A percentile compares a stretch with the other conserved stretches of the same genome.
Evolutionary conservation across 2,329 filamentous ascomycete species (phyloP).

Genomic region (Colletotrichum salicis): DNA sequence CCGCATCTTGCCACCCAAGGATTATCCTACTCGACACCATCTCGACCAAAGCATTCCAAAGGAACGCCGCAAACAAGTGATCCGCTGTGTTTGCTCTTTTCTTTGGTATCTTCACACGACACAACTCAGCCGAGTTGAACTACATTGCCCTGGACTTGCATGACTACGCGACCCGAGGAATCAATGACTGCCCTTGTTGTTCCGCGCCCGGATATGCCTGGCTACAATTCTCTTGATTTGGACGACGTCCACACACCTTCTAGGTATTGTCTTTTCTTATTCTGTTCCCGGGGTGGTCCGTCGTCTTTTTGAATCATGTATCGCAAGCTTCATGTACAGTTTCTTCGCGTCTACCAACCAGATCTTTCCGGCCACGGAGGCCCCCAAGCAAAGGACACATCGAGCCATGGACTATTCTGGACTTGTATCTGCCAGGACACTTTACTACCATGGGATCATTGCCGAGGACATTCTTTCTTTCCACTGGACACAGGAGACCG

Average conservation of each 20-base stretch:
- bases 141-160: slow-evolving; percentile 34
- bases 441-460: slow-evolving; percentile 21
- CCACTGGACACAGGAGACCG: slow-evolving; percentile 27
- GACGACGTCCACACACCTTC: slow-evolving; percentile 69
- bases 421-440: slow-evolving; percentile 7
- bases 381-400: slow-evolving; percentile 23
- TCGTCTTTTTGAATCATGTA: slow-evolving; percentile 48
- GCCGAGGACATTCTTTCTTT: background rate
- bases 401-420: slow-evolving; percentile 24
- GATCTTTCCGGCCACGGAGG: slow-evolving; percentile 31
- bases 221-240: slow-evolving; percentile 65
- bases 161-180: slow-evolving; percentile 49
- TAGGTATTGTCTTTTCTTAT: slow-evolving; percentile 69
- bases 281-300: slow-evolving; percentile 55
- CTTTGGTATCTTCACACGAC: slow-evolving; percentile 22
- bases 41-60: slow-evolving; percentile 19
- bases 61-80: slow-evolving; percentile 26
- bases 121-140: slow-evolving; percentile 34
- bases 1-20: slow-evolving; percentile 35
- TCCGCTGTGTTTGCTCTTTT: slow-evolving; percentile 22
- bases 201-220: slow-evolving; percentile 63
- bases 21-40: slow-evolving; percentile 34
- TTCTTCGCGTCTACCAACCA: slow-evolving; percentile 37
- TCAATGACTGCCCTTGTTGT: slow-evolving; percentile 62
- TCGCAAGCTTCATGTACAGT: slow-evolving; percentile 43